These are phyloP conservation scores for Trichoderma reesei DNA, from an alignment of 495 filamentous ascomycete genomes.

Conservation along the genomic window DNA sequence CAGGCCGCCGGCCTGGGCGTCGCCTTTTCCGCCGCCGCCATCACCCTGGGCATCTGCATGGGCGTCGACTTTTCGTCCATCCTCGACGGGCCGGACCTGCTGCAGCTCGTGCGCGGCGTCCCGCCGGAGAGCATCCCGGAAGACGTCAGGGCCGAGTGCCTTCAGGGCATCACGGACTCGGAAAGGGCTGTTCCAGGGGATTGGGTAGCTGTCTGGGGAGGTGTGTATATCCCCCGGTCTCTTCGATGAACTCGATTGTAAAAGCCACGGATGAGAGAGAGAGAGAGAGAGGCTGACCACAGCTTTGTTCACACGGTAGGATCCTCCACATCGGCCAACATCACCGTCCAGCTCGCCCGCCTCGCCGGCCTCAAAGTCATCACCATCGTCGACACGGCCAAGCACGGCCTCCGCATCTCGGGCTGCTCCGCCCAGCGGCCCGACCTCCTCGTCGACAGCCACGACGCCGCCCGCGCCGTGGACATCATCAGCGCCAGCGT, in stretches of 20 bases:
- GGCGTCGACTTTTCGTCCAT: constrained; percentile 46
- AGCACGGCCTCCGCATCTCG: constrained; percentile 46
- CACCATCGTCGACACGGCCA: constrained; percentile 29
- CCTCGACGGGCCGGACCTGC: constrained; percentile 44
- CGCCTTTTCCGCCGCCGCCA: constrained; percentile 49
- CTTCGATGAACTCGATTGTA: too few relatives aligned
- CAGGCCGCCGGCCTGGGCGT: constrained; percentile 53
- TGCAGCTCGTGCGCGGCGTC: constrained; percentile 30
- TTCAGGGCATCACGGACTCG: constrained; percentile 30
- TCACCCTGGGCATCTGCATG: constrained; percentile 50
- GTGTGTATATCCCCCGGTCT: constrained; percentile 22
- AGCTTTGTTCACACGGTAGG: constrained; percentile 21
- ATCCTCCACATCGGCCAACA: constrained; percentile 50
- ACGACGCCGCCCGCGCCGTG: constrained; percentile 48
- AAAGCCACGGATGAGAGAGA: too few relatives aligned
- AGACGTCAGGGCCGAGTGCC: constrained; percentile 46
- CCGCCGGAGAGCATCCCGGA: constrained; percentile 31
- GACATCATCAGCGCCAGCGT: constrained; percentile 49
- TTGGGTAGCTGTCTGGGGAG: constrained; percentile 63
- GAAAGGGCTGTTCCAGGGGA: constrained; percentile 44
- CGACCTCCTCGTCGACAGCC: constrained; percentile 53
- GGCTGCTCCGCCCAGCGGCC: constrained; percentile 32
- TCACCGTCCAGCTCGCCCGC: constrained; percentile 30
- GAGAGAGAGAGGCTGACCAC: too few relatives aligned
- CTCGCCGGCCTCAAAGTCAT: constrained; percentile 30